Conservation (phyloP, 192 early-diverging fungal species). For the Coemansia guatemalensis region DNA sequence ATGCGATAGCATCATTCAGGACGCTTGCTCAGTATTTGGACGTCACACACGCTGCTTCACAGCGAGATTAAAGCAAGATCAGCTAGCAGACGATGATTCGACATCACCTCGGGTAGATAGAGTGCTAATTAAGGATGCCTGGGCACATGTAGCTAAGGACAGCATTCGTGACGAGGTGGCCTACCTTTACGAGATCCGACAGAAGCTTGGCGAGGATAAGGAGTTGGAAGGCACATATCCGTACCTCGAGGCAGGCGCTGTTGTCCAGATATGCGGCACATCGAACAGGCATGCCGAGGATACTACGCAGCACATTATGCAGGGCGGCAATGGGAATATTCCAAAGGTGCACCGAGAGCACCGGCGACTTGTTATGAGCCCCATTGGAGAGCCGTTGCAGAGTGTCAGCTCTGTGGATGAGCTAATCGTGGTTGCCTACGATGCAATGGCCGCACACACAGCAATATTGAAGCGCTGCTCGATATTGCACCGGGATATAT, state of each 20-base stretch:
- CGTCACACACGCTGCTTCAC: constrained; percentile 17
- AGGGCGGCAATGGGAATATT: background rate
- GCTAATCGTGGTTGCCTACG: background rate
- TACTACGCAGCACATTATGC: background rate
- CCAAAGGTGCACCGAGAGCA: background rate
- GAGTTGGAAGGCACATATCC: background rate
- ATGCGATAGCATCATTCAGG: background rate
- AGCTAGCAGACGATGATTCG: no score
- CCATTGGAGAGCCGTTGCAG: background rate
- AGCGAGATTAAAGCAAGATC: background rate
- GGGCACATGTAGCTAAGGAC: background rate
- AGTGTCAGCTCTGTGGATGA: background rate
- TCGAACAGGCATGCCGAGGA: background rate
- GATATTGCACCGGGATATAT: constrained; percentile 27
- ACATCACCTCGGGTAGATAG: no score
- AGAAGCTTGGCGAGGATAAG: background rate
- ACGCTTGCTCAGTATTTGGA: background rate
- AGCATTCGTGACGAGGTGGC: constrained; percentile 6
- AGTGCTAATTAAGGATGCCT: constrained; percentile 12
- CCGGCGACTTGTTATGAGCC: constrained; percentile 2
- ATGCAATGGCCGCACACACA: constrained; percentile 7
- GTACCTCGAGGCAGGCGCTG: constrained; percentile 7
- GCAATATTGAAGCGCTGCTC: background rate
- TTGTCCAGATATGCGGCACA: background rate
- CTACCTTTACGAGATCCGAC: background rate